These are phyloP conservation scores for Leishmania lainsoni DNA, from an alignment of 208 protist genomes.

Conservation along the genomic window DNA sequence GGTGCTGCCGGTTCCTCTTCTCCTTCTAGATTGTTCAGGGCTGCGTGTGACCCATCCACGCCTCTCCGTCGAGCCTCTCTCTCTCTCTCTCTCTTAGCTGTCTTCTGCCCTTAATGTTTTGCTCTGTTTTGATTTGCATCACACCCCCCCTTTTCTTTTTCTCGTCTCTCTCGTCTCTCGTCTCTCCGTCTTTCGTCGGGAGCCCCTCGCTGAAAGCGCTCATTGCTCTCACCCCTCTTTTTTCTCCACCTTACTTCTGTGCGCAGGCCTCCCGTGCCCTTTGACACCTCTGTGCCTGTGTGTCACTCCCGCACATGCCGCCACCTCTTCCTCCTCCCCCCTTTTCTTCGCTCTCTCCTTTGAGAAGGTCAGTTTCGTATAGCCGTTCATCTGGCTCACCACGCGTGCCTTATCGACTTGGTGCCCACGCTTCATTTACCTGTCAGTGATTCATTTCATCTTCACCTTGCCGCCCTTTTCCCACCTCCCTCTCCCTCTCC, in stretches of 20 bases:
- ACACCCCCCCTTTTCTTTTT: not conserved
- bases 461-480: not conserved
- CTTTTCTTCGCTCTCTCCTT: not conserved
- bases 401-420: too few species aligned
- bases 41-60: not conserved
- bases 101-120: not conserved
- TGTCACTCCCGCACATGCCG: not conserved
- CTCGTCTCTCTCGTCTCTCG: not conserved
- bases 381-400: not conserved
- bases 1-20: not conserved
- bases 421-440: not conserved
- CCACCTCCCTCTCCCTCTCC: not conserved
- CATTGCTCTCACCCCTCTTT: not conserved
- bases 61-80: not conserved
- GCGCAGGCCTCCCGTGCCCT: too few species aligned
- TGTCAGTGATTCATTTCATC: too few species aligned
- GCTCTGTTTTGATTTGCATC: not conserved
- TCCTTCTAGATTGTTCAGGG: not conserved
- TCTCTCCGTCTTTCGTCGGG: not conserved
- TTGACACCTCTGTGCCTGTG: not conserved
- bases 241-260: not conserved
- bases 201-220: not conserved
- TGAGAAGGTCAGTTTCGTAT: not conserved
- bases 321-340: not conserved
- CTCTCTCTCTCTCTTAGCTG: not conserved